Evolutionary conservation across 305 asterid species (phyloP).

Genomic region (Fraxinus greggii): DNA sequence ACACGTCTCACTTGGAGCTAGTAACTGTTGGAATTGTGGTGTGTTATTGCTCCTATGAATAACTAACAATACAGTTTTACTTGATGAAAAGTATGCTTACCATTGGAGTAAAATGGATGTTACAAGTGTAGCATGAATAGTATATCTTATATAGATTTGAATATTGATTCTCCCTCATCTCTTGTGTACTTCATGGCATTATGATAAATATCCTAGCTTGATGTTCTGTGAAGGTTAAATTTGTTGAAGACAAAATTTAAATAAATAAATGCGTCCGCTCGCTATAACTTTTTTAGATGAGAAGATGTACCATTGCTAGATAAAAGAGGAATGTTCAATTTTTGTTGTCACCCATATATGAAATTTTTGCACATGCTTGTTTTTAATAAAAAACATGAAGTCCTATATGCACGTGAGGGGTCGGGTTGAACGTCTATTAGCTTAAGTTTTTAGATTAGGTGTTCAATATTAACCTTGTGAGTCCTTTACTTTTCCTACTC

Average conservation of each 20-base stretch:
- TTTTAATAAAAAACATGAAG: neutral
- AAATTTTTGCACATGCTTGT: neutral
- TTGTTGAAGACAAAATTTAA: neutral
- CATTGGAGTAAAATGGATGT: neutral
- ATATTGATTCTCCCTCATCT: neutral
- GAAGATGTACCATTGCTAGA: neutral
- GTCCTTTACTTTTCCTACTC: neutral
- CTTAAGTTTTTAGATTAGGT: neutral
- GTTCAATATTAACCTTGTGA: neutral
- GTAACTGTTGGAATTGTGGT: neutral
- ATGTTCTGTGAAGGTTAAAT: neutral
- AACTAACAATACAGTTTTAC: neutral
- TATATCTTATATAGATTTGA: neutral
- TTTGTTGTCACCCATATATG: neutral
- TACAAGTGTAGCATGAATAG: neutral
- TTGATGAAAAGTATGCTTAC: neutral
- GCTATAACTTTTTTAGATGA: neutral
- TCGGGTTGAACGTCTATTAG: neutral
- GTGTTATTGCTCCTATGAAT: neutral
- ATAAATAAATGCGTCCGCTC: neutral
- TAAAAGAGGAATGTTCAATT: neutral
- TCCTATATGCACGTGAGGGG: neutral
- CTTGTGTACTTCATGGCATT: neutral
- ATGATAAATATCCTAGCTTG: neutral
- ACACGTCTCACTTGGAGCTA: conserved; percentile 2